Evolutionary conservation across 768 basidiomycete species (phyloP).

Genomic region (Xerocomellus amylosporus): DNA sequence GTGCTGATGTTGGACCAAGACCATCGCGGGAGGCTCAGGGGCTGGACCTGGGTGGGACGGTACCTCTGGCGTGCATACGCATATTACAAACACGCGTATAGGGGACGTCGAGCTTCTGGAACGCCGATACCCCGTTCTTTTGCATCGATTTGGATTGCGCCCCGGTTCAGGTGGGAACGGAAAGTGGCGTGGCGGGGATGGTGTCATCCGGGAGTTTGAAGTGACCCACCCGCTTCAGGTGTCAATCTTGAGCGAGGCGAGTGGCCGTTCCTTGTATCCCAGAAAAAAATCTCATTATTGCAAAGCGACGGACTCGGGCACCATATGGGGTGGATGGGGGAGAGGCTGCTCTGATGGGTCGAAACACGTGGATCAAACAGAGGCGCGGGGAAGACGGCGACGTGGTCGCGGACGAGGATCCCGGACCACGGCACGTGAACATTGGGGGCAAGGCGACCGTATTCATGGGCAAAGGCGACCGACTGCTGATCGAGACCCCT

Average conservation of each 20-base stretch:
- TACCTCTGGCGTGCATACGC: constrained; percentile 89
- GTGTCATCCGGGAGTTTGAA: constrained; percentile 81
- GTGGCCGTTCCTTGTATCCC: constrained; percentile 7
- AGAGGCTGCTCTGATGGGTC: constrained; percentile 63
- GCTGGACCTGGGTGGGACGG: constrained; percentile 90
- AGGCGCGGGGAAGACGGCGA: constrained; percentile 68
- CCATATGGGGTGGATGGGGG: constrained; percentile 89
- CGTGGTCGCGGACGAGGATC: constrained; percentile 37
- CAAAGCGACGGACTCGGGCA: constrained; percentile 74
- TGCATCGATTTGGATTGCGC: constrained; percentile 80
- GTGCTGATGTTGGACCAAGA: constrained; percentile 37
- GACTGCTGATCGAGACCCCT: constrained; percentile 79
- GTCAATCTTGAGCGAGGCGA: constrained; percentile 82
- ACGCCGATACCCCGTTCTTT: constrained; percentile 86
- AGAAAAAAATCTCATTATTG: background rate
- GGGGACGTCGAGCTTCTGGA: constrained; percentile 94
- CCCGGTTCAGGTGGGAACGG: constrained; percentile 68
- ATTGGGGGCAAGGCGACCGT: constrained; percentile 88
- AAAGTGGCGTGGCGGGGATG: constrained; percentile 77
- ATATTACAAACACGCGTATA: constrained; percentile 90
- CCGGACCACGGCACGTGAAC: constrained; percentile 62
- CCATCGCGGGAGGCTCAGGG: constrained; percentile 91
- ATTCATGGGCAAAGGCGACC: constrained; percentile 86
- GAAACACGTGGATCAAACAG: constrained; percentile 86
- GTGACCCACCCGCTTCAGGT: constrained; percentile 80